Base-by-base conservation (phyloP, 306 rosid genomes). In the Datisca glomerata region DNA sequence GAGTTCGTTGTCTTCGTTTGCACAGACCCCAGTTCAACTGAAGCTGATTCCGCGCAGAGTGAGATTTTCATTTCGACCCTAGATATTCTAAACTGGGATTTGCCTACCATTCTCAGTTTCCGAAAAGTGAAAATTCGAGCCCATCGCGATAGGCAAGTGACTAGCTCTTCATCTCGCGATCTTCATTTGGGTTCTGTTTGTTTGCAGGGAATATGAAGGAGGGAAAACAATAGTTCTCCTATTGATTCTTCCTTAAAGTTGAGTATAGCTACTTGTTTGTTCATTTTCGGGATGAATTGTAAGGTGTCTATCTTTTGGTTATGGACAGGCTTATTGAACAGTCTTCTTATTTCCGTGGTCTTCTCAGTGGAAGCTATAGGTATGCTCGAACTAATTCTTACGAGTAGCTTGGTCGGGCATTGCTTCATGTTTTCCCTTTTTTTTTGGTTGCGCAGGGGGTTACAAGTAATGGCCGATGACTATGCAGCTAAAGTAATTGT, bases 341-440 rank as follows among this genome's bases (percentile, higher is more conserved):
- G 54, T 76, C 79, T 17, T 49, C 79, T 11, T 79, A 79, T 50
- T 84, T 84, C 56, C 67, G 61, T 28, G 74, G 95, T 36, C 85
- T 79, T 34, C 74, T 84, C 34, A 11, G 52, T 15, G 73, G 95
- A 27, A 73, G 72, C 64, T 84, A 79, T 66, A 79, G 95, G 95
- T 76, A 65, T 31, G 29, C 18, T 10, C 16, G 3, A 10, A 21
- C 28, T 1, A 28, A 25, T 23, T 22, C 44, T 21, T 3, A n/a
- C n/a, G n/a, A n/a, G n/a, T n/a, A n/a, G n/a, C n/a, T n/a, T n/a
- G n/a, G n/a, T n/a, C n/a, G n/a, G n/a, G n/a, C n/a, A n/a, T n/a
- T n/a, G n/a, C n/a, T n/a, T n/a, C n/a, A n/a, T n/a, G n/a, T n/a
- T n/a, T n/a, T n/a, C n/a, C n/a, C n/a, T n/a, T n/a, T n/a, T n/a